Evolutionary conservation across 2,329 filamentous ascomycete genomes (phyloP).

Genomic region (Trichophyton rubrum): DNA sequence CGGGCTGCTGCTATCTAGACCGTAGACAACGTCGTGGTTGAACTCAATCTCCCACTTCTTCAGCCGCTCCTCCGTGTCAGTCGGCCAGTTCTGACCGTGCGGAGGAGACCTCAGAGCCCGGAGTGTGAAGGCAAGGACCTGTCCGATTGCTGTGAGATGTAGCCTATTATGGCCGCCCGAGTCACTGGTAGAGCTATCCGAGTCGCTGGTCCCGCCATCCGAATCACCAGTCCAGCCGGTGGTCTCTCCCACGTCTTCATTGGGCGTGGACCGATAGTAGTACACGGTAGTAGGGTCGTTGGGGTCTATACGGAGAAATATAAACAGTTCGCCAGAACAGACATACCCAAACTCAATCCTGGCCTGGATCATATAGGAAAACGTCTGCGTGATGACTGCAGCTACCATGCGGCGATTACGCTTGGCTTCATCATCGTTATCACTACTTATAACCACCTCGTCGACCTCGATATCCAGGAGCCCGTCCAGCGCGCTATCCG

Average conservation of each 20-base stretch:
- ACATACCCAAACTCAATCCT: constrained; percentile 36
- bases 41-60: constrained; percentile 16
- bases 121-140: constrained; percentile 24
- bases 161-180: constrained; percentile 6
- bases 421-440: constrained; percentile 17
- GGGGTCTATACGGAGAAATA: constrained; percentile 31
- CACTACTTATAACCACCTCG: constrained; percentile 21
- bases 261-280: constrained; percentile 24
- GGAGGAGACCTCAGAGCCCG: constrained; percentile 16
- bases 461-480: constrained; percentile 33
- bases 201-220: background rate
- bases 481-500: constrained; percentile 31
- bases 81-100: constrained; percentile 14
- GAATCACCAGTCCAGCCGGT: constrained; percentile 14
- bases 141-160: constrained; percentile 22
- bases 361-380: constrained; percentile 39
- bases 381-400: constrained; percentile 37
- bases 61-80: constrained; percentile 9
- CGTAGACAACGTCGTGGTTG: too few species aligned
- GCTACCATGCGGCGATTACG: constrained; percentile 24
- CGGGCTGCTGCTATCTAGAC: constrained; percentile 13
- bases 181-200: too few species aligned
- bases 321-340: constrained; percentile 33
- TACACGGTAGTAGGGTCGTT: constrained; percentile 20
- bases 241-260: constrained; percentile 19